phyloP scores from a whole-genome alignment of 768 basidiomycete species.

The Collybia sordida region DNA sequence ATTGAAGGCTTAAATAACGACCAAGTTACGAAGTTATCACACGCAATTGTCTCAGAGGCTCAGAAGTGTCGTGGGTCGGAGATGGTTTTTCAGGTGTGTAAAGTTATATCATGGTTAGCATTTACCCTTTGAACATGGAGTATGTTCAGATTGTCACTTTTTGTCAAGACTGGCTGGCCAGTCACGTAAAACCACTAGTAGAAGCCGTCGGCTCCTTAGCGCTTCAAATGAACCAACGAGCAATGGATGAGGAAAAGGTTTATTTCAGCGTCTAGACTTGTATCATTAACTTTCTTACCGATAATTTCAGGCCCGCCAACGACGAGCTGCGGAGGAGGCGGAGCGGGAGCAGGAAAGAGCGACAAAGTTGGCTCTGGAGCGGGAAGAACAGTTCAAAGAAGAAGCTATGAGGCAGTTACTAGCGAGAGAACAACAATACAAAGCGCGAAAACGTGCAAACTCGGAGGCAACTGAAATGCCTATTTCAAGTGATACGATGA shows the following conservation, averaged over 20 bases:
- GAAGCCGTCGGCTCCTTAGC: constrained; percentile 74
- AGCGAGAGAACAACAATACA: constrained; percentile 52
- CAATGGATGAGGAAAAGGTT: constrained; percentile 67
- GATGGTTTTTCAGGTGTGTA: constrained; percentile 74
- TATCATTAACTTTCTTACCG: neutral
- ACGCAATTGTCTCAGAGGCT: constrained; percentile 63
- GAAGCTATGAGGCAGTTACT: constrained; percentile 60
- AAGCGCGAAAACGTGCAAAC: constrained; percentile 60
- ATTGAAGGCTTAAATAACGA: constrained; percentile 56
- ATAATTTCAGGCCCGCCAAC: constrained; percentile 46
- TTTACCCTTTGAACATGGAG: constrained; percentile 1
- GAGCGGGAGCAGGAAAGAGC: constrained; percentile 49
- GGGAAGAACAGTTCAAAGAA: constrained; percentile 66
- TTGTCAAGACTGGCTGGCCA: constrained; percentile 70
- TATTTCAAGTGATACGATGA: constrained; percentile 45
- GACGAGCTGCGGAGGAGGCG: constrained; percentile 57
- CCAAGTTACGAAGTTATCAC: constrained; percentile 56
- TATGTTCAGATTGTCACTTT: constrained; percentile 57
- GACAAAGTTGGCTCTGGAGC: constrained; percentile 52
- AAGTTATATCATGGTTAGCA: neutral
- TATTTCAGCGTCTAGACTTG: constrained; percentile 14
- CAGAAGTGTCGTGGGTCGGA: constrained; percentile 66
- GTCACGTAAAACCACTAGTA: constrained; percentile 52
- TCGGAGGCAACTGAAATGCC: constrained; percentile 74
- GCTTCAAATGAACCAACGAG: constrained; percentile 74